These are phyloP conservation scores for Byssothecium circinans DNA, from an alignment of 2,329 filamentous ascomycete species.

Conservation along the genomic window DNA sequence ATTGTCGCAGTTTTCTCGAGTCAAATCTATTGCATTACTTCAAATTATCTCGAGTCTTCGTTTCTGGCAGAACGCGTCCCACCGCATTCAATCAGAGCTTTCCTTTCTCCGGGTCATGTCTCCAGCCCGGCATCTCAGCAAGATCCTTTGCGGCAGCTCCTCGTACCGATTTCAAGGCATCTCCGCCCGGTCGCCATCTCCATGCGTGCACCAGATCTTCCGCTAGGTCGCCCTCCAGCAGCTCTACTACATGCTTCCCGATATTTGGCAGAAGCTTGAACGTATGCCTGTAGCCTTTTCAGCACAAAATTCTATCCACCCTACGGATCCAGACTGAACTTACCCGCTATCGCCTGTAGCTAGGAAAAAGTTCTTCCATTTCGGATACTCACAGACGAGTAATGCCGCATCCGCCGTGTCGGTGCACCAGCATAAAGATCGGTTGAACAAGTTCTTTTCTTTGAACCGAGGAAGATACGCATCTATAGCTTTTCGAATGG, in stretches of 20 bases:
- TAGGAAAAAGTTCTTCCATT: slow-evolving; percentile 52
- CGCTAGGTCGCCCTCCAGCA: slow-evolving; percentile 47
- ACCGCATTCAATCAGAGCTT: slow-evolving; percentile 7
- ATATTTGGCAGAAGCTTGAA: slow-evolving; percentile 53
- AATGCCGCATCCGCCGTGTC: slow-evolving; percentile 65
- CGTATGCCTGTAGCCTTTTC: slow-evolving; percentile 39
- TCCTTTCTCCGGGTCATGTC: slow-evolving; percentile 19
- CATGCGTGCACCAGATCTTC: slow-evolving; percentile 47
- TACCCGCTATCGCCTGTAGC: slow-evolving; percentile 53
- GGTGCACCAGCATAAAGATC: slow-evolving; percentile 61
- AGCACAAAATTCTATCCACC: background rate
- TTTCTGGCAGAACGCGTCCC: background rate
- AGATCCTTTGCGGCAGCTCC: slow-evolving; percentile 49
- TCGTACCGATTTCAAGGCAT: slow-evolving; percentile 48
- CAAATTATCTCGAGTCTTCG: too few relatives aligned
- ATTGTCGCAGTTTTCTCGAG: too few relatives aligned
- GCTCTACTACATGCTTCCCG: slow-evolving; percentile 51
- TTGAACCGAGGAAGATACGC: slow-evolving; percentile 49
- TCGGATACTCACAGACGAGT: slow-evolving; percentile 58
- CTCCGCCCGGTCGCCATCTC: slow-evolving; percentile 52
- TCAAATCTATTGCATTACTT: too few relatives aligned
- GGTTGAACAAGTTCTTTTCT: slow-evolving; percentile 47
- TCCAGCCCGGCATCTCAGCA: slow-evolving; percentile 52
- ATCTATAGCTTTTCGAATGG: slow-evolving; percentile 38
- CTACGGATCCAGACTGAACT: slow-evolving; percentile 14